Percentiles rank a stretch among this genome's conserved stretches.
phyloP scores from a whole-genome alignment of 805 yeast species.

The Lipomyces sp. region DNA sequence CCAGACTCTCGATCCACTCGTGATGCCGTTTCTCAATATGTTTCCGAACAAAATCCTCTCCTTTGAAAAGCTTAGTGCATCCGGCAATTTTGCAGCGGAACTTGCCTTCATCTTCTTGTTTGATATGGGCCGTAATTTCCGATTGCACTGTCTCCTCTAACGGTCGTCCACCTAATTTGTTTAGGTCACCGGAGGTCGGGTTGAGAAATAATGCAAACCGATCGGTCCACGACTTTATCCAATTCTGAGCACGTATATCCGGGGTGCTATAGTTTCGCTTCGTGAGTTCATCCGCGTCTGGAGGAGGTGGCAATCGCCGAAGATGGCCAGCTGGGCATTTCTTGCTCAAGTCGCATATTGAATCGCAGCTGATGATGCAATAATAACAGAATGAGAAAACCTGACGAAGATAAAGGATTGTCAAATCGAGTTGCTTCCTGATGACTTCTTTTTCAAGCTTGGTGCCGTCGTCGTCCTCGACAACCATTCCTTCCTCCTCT shows the following conservation, averaged over 20 bases:
- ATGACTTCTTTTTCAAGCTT: slow-evolving; percentile 12
- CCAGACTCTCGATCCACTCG: slow-evolving; percentile 27
- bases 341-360: slow-evolving; percentile 29
- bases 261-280: slow-evolving; percentile 9
- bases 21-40: slow-evolving; percentile 36
- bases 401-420: slow-evolving; percentile 30
- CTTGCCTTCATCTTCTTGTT: slow-evolving; percentile 33
- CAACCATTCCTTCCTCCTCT: slow-evolving; percentile 32
- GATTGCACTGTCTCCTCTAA: slow-evolving; percentile 16
- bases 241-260: slow-evolving; percentile 25
- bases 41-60: slow-evolving; percentile 36
- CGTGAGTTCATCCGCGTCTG: slow-evolving; percentile 12
- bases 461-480: slow-evolving; percentile 24
- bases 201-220: slow-evolving; percentile 27
- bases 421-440: slow-evolving; percentile 30
- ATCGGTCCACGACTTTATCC: slow-evolving; percentile 34
- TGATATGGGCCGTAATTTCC: slow-evolving; percentile 24
- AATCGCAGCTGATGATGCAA: slow-evolving; percentile 29
- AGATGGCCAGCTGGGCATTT: slow-evolving; percentile 34
- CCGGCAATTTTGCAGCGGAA: slow-evolving; percentile 36
- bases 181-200: slow-evolving; percentile 24
- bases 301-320: slow-evolving; percentile 24
- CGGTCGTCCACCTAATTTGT: slow-evolving; percentile 32
- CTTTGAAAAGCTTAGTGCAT: slow-evolving; percentile 36
- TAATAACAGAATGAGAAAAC: slow-evolving; percentile 36